Evolutionary conservation across 2,329 filamentous ascomycete species (phyloP).

Genomic region (Arthrobotrys conoides): DNA sequence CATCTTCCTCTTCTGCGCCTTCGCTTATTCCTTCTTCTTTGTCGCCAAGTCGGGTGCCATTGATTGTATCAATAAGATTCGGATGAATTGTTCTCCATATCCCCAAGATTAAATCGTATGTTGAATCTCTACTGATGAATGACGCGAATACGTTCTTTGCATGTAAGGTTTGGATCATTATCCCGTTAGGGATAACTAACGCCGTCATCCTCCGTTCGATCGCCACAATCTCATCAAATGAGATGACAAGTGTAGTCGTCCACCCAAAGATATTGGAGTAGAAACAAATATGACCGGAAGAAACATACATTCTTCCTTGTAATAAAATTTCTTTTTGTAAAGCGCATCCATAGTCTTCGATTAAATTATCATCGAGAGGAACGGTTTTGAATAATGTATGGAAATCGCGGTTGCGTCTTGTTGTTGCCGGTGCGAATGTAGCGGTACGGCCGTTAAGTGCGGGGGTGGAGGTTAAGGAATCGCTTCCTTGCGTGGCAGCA

Average conservation of each 20-base stretch:
- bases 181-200: constrained; percentile 94
- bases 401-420: constrained; percentile 95
- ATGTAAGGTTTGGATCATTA: constrained; percentile 95
- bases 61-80: constrained; percentile 76
- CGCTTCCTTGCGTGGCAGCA: constrained; percentile 68
- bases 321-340: constrained; percentile 94
- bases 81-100: constrained; percentile 99
- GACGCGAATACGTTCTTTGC: constrained; percentile 96
- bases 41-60: constrained; percentile 82
- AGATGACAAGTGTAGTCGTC: constrained; percentile 97
- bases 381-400: constrained; percentile 95
- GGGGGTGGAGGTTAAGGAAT: constrained; percentile 68
- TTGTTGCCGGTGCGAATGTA: constrained; percentile 95
- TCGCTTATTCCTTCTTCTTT: constrained; percentile 75
- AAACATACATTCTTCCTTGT: constrained; percentile 93
- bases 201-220: constrained; percentile 98
- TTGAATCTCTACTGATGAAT: constrained; percentile 92
- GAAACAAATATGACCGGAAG: constrained; percentile 97
- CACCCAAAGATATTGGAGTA: constrained; percentile 99
- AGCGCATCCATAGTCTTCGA: constrained; percentile 98
- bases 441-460: background rate
- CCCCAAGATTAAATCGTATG: constrained; percentile 95
- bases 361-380: constrained; percentile 96
- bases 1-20: constrained; percentile 84
- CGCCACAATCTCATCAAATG: constrained; percentile 96